These are phyloP conservation scores for Coemansia sp. DNA, from an alignment of 192 early-diverging fungal species.

Conservation along the genomic window DNA sequence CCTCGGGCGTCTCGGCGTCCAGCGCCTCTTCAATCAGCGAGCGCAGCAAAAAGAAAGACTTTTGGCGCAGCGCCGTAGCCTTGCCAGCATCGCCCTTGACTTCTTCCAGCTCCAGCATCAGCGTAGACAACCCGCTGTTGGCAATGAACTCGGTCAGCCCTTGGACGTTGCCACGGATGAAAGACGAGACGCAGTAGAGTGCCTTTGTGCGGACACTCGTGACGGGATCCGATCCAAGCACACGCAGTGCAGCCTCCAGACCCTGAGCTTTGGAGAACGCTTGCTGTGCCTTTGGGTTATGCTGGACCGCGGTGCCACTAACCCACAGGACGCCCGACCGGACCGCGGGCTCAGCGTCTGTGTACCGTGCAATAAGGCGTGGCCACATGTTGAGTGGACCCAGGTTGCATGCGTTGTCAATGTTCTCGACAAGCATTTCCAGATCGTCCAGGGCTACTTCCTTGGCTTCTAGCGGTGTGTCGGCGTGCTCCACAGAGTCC, in stretches of 20 bases:
- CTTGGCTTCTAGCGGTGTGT: constrained; percentile 63
- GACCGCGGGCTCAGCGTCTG: constrained; percentile 56
- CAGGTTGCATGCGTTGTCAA: constrained; percentile 91
- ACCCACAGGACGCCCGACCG: constrained; percentile 84
- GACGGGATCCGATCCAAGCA: constrained; percentile 48
- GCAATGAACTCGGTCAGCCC: constrained; percentile 62
- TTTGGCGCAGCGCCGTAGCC: constrained; percentile 19
- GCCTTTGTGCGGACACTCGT: constrained; percentile 64
- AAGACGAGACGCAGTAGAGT: constrained; percentile 68
- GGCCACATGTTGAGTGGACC: constrained; percentile 88
- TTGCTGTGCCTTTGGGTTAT: constrained; percentile 83
- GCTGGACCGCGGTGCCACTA: constrained; percentile 90
- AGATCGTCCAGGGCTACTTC: constrained; percentile 88
- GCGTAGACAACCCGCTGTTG: constrained; percentile 38
- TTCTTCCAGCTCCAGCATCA: constrained; percentile 55
- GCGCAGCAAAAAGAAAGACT: constrained; percentile 65
- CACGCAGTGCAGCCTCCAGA: constrained; percentile 44
- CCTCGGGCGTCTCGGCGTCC: constrained; percentile 34
- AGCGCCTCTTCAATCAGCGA: constrained; percentile 63
- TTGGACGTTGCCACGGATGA: constrained; percentile 59
- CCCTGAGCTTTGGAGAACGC: constrained; percentile 60
- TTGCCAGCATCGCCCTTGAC: neutral
- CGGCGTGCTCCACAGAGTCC: constrained; percentile 60
- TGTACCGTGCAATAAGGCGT: constrained; percentile 58
- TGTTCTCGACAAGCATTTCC: constrained; percentile 83